phyloP scores from a whole-genome alignment of 2,329 filamentous ascomycete genomes.

The Rhexocercosporidium sp. region DNA sequence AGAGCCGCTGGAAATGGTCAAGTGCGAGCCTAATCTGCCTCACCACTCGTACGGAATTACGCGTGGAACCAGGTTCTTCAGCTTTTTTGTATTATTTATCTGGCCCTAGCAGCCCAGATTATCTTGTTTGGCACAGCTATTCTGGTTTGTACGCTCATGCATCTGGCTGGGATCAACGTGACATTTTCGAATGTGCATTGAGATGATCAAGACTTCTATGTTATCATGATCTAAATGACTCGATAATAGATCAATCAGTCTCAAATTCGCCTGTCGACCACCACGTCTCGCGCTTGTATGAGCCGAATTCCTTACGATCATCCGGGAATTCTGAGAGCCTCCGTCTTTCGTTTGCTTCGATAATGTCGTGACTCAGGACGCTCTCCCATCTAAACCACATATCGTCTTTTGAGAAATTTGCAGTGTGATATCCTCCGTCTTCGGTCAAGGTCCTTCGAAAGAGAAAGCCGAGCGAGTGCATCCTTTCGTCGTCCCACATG shows the following conservation, averaged over 20 bases:
- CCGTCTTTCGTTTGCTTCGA: not conserved
- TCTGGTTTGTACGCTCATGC: not conserved
- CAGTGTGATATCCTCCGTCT: not conserved
- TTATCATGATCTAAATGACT: not conserved
- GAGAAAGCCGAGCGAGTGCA: not conserved
- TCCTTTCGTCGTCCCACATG: conserved; percentile 3
- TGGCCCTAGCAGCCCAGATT: too few relatives aligned
- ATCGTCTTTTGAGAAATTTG: not conserved
- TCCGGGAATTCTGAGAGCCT: not conserved
- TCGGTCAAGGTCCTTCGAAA: not conserved
- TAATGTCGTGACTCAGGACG: not conserved
- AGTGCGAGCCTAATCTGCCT: not conserved
- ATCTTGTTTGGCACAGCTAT: not conserved
- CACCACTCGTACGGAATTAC: not conserved
- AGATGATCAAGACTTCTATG: not conserved
- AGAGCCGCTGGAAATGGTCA: not conserved
- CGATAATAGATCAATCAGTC: too few relatives aligned
- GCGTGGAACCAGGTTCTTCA: not conserved
- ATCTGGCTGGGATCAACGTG: not conserved
- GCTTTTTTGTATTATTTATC: too few relatives aligned
- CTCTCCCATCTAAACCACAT: conserved; percentile 11
- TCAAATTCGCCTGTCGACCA: too few relatives aligned
- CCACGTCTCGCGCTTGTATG: not conserved
- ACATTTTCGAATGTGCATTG: not conserved
- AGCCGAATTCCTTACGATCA: not conserved